Conservation (phyloP, 2,329 filamentous ascomycete species). For the Ambrosiella xylebori region DNA sequence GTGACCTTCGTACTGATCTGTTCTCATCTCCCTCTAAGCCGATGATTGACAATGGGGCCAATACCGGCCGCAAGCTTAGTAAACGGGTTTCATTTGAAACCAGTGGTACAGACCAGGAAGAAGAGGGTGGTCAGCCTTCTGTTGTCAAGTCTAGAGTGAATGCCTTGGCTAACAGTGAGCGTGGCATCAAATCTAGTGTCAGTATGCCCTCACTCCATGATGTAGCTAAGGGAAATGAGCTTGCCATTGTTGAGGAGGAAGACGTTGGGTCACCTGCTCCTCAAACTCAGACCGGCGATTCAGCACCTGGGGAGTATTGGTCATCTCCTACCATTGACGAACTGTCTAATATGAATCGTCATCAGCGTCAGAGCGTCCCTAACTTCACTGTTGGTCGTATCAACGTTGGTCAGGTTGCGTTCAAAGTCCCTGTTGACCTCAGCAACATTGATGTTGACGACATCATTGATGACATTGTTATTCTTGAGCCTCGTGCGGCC, state of each 20-base stretch:
- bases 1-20: slow-evolving; percentile 59
- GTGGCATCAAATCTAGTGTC: slow-evolving; percentile 8
- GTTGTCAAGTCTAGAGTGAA: slow-evolving; percentile 5
- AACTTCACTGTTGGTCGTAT: slow-evolving; percentile 70
- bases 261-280: slow-evolving; percentile 25
- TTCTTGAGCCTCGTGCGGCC: slow-evolving; percentile 58
- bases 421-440: slow-evolving; percentile 69
- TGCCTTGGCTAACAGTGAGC: slow-evolving; percentile 17
- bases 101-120: slow-evolving; percentile 27
- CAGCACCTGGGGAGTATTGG: slow-evolving; percentile 64
- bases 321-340: slow-evolving; percentile 62
- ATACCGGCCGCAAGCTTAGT: slow-evolving; percentile 38
- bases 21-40: slow-evolving; percentile 41
- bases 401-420: slow-evolving; percentile 65
- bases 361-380: slow-evolving; percentile 56
- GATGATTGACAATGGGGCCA: slow-evolving; percentile 19
- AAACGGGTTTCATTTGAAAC: slow-evolving; percentile 91
- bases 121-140: slow-evolving; percentile 17
- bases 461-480: slow-evolving; percentile 61
- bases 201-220: slow-evolving; percentile 40
- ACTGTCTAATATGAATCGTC: slow-evolving; percentile 60
- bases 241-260: slow-evolving; percentile 65
- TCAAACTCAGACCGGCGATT: slow-evolving; percentile 21
- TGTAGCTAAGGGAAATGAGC: slow-evolving; percentile 54
- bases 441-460: slow-evolving; percentile 62